Conservation (phyloP, 1,284 basidiomycete genomes). For the Cutaneotrichosporon dermatis region DNA sequence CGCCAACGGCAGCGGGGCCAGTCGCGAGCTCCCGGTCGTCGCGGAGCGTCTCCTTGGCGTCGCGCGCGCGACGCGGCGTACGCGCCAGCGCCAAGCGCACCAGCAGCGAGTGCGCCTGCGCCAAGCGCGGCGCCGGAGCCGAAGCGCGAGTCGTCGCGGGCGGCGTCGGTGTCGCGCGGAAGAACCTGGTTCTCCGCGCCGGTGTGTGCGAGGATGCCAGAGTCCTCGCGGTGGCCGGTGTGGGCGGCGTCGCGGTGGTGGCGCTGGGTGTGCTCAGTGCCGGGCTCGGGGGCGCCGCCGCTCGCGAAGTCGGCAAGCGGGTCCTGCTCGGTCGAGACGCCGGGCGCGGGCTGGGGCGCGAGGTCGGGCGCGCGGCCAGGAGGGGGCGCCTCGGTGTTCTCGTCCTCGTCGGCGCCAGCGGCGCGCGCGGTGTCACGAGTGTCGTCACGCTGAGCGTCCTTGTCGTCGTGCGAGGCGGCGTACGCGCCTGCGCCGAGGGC, state of each 20-base stretch:
- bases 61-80: no score
- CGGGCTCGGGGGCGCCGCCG: background rate
- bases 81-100: background rate
- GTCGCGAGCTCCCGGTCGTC: no score
- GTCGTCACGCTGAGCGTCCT: background rate
- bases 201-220: background rate
- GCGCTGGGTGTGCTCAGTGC: no score
- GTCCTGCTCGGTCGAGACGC: background rate
- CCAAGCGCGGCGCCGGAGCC: background rate
- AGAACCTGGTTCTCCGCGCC: background rate
- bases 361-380: no score
- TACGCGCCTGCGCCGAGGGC: slow-evolving; percentile 1
- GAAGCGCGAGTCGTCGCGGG: background rate
- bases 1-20: no score
- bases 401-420: no score
- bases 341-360: background rate
- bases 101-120: background rate
- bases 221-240: background rate
- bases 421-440: no score
- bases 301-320: background rate
- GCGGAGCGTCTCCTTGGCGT: no score
- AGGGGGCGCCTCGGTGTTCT: no score
- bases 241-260: no score
- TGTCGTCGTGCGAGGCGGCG: background rate
- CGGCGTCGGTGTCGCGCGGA: background rate